Conservation (phyloP, 129 eudicot species). For the Mikania micrantha region DNA sequence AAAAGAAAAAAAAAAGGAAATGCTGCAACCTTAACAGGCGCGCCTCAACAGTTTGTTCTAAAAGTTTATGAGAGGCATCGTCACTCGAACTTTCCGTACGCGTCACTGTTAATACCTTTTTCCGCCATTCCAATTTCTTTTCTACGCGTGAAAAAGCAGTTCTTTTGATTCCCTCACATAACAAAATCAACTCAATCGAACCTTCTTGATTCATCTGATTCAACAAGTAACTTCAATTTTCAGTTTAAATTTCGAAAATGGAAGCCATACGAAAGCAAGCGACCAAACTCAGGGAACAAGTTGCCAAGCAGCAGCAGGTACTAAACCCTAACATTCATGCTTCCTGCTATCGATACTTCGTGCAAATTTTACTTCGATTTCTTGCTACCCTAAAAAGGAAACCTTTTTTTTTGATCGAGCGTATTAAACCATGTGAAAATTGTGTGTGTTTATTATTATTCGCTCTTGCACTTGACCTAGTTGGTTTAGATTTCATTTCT, state of each 20-base stretch:
- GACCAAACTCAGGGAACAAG: slow-evolving; percentile 91
- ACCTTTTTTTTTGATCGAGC: not conserved
- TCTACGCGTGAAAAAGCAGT: slow-evolving; percentile 15
- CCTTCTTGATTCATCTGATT: slow-evolving; percentile 1
- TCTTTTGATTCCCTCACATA: not conserved
- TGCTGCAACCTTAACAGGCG: too few relatives aligned
- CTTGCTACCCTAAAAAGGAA: not conserved
- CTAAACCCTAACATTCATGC: not conserved
- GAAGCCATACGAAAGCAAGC: slow-evolving; percentile 93
- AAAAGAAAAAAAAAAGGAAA: too few relatives aligned
- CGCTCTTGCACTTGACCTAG: not conserved
- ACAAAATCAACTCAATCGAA: not conserved
- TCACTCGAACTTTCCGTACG: not conserved
- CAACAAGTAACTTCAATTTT: not conserved
- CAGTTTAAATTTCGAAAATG: slow-evolving; percentile 32
- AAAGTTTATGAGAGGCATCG: slow-evolving; percentile 7
- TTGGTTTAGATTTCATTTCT: not conserved
- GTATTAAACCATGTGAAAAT: not conserved
- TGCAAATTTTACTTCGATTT: slow-evolving; percentile 1
- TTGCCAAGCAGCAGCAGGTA: slow-evolving; percentile 96
- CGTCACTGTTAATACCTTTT: slow-evolving; percentile 12
- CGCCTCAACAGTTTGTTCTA: slow-evolving; percentile 17
- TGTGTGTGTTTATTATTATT: not conserved
- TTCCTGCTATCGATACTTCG: not conserved
- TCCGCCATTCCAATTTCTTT: slow-evolving; percentile 1